phyloP scores from a whole-genome alignment of 2,329 filamentous ascomycete genomes.

The Cladophialophora yegresii region DNA sequence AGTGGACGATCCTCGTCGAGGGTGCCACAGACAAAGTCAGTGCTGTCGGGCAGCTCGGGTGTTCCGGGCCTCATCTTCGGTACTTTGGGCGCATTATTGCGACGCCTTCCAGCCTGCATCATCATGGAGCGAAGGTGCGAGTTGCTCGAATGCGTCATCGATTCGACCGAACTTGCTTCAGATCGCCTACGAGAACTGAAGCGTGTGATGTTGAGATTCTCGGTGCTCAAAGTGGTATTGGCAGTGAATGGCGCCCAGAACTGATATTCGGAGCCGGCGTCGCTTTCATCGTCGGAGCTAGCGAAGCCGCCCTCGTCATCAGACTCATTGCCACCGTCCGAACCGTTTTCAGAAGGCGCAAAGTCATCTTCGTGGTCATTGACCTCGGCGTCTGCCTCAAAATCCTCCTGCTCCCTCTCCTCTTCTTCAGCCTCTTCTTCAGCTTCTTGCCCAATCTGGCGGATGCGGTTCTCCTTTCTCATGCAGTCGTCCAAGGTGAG shows the following conservation, averaged over 20 bases:
- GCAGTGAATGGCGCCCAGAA: conserved; percentile 60
- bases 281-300: conserved; percentile 67
- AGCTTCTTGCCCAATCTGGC: conserved; percentile 80
- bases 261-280: conserved; percentile 63
- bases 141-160: conserved; percentile 36
- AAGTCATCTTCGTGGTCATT: conserved; percentile 67
- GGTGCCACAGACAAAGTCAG: conserved; percentile 98
- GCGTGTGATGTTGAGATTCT: conserved; percentile 52
- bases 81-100: conserved; percentile 15
- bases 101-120: conserved; percentile 14
- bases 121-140: conserved; percentile 31
- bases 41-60: conserved; percentile 90
- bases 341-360: conserved; percentile 56
- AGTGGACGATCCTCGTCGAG: conserved; percentile 91
- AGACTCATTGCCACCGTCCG: conserved; percentile 74
- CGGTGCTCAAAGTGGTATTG: conserved; percentile 56
- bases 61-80: conserved; percentile 66
- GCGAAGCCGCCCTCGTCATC: conserved; percentile 75
- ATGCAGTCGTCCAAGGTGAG: conserved; percentile 89
- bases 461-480: conserved; percentile 83
- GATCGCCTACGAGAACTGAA: conserved; percentile 52
- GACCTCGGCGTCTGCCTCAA: conserved; percentile 54
- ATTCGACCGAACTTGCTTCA: conserved; percentile 57
- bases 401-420: conserved; percentile 61
- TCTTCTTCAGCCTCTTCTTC: conserved; percentile 85